phyloP scores from a whole-genome alignment of 2,329 filamentous ascomycete genomes.

The Monilinia laxa region DNA sequence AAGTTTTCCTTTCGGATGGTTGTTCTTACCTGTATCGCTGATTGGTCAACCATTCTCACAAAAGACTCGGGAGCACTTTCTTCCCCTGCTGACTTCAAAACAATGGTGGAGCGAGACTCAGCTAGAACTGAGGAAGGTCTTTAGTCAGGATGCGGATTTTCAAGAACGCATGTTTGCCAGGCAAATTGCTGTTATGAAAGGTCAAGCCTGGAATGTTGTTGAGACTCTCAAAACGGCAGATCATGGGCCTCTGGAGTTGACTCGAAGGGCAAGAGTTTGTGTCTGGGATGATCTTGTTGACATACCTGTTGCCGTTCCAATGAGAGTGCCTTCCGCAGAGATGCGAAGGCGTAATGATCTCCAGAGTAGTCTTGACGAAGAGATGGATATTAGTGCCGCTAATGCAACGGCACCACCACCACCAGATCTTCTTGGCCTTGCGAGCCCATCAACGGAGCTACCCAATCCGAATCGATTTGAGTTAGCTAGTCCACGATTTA shows the following conservation, averaged over 20 bases:
- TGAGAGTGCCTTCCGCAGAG: conserved; percentile 82
- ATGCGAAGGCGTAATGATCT: conserved; percentile 65
- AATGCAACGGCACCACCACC: conserved; percentile 56
- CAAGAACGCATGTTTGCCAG: conserved; percentile 99
- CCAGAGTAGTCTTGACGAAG: conserved; percentile 61
- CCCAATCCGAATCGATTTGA: conserved; percentile 74
- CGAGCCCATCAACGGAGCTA: conserved; percentile 45
- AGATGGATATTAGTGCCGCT: conserved; percentile 84
- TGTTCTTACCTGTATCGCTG: conserved; percentile 92
- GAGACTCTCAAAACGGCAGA: conserved; percentile 92
- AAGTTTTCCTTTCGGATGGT: conserved; percentile 96
- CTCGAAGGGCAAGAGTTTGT: conserved; percentile 83
- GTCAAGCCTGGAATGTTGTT: conserved; percentile 98
- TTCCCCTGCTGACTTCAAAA: conserved; percentile 92
- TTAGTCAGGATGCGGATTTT: conserved; percentile 91
- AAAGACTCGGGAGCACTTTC: conserved; percentile 88
- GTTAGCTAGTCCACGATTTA: conserved; percentile 48
- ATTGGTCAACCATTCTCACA: conserved; percentile 96
- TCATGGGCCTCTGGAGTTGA: conserved; percentile 91
- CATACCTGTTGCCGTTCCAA: conserved; percentile 88
- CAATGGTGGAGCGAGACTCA: conserved; percentile 98
- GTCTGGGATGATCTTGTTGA: conserved; percentile 99
- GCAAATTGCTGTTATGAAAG: conserved; percentile 98
- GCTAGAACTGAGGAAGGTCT: conserved; percentile 78
- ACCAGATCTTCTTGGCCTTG: conserved; percentile 61